Percentiles rank a stretch among this genome's conserved stretches.
These are phyloP conservation scores for Talaromyces rugulosus DNA, from an alignment of 2,329 filamentous ascomycete genomes.

Conservation along the genomic window DNA sequence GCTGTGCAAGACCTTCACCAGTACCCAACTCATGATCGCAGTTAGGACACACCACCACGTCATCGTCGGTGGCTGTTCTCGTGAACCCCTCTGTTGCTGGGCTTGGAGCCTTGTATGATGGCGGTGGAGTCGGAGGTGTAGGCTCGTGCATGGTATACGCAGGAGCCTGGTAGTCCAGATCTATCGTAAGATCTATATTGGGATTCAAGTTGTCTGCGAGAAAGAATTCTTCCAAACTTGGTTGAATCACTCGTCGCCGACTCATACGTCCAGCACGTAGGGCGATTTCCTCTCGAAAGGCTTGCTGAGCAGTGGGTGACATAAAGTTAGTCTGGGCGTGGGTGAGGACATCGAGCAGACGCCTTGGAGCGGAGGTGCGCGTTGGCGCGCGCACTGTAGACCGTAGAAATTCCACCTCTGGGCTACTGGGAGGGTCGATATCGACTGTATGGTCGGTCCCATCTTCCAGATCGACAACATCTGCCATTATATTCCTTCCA, in stretches of 20 bases:
- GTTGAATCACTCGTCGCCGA: neutral
- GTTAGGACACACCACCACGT: slow-evolving; percentile 75
- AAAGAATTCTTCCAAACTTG: slow-evolving; percentile 7
- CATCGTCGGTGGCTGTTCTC: slow-evolving; percentile 66
- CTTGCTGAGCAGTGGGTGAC: slow-evolving; percentile 9
- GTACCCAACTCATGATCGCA: slow-evolving; percentile 81
- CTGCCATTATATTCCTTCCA: slow-evolving; percentile 32
- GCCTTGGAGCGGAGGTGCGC: slow-evolving; percentile 13
- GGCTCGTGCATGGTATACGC: slow-evolving; percentile 37
- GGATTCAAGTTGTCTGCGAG: slow-evolving; percentile 2
- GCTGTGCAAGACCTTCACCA: slow-evolving; percentile 66
- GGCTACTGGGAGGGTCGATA: slow-evolving; percentile 29
- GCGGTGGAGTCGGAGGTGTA: slow-evolving; percentile 16
- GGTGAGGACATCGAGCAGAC: slow-evolving; percentile 11
- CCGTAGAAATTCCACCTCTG: slow-evolving; percentile 50
- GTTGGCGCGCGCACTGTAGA: slow-evolving; percentile 21
- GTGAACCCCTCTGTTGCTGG: slow-evolving; percentile 73
- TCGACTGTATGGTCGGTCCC: slow-evolving; percentile 14
- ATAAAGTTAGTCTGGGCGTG: neutral
- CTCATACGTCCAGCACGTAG: slow-evolving; percentile 14
- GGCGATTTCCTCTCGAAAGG: slow-evolving; percentile 21
- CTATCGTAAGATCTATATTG: slow-evolving; percentile 9
- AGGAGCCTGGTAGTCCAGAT: slow-evolving; percentile 17
- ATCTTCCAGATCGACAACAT: slow-evolving; percentile 39
- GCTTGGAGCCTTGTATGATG: slow-evolving; percentile 58